Conservation (phyloP, 2,329 filamentous ascomycete species). For the Epichloe festucae region DNA sequence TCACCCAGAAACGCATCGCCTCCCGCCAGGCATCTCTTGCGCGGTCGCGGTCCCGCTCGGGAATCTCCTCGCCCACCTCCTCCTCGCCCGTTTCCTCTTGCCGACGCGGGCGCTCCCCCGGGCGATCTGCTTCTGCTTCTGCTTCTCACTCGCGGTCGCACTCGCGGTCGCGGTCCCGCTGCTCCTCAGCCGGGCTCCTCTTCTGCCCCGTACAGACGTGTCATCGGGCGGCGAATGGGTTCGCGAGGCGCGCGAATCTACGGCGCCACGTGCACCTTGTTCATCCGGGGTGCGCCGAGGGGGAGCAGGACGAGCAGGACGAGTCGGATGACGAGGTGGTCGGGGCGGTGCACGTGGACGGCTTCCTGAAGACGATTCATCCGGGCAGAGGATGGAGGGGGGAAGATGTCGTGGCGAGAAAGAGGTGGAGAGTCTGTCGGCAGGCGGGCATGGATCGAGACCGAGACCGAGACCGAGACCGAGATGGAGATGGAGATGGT, state of each 20-base stretch:
- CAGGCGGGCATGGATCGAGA: conserved; percentile 1
- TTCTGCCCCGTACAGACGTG: conserved; percentile 26
- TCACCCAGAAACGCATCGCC: conserved; percentile 16
- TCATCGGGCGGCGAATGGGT: conserved; percentile 23
- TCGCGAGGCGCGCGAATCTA: conserved; percentile 23
- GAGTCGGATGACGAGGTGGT: conserved; percentile 40
- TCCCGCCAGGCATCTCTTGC: conserved; percentile 9
- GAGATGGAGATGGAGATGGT: conserved; percentile 1
- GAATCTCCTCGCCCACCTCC: conserved; percentile 7
- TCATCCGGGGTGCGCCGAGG: conserved; percentile 23
- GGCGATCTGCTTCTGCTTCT: neutral
- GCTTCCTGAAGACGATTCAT: conserved; percentile 47
- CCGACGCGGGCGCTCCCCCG: neutral
- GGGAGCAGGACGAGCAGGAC: conserved; percentile 15
- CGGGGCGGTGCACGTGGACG: conserved; percentile 55
- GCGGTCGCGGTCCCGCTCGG: conserved; percentile 13
- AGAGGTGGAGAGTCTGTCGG: conserved; percentile 16
- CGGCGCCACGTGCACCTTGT: conserved; percentile 25
- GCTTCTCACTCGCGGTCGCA: neutral
- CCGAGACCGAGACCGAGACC: too few species aligned
- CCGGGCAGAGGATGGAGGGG: conserved; percentile 34
- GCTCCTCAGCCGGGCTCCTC: conserved; percentile 19
- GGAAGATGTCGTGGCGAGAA: conserved; percentile 17
- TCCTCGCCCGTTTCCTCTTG: neutral
- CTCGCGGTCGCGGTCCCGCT: conserved; percentile 7